phyloP scores from a whole-genome alignment of 306 rosid genomes.

The Aeschynomene evenia region DNA sequence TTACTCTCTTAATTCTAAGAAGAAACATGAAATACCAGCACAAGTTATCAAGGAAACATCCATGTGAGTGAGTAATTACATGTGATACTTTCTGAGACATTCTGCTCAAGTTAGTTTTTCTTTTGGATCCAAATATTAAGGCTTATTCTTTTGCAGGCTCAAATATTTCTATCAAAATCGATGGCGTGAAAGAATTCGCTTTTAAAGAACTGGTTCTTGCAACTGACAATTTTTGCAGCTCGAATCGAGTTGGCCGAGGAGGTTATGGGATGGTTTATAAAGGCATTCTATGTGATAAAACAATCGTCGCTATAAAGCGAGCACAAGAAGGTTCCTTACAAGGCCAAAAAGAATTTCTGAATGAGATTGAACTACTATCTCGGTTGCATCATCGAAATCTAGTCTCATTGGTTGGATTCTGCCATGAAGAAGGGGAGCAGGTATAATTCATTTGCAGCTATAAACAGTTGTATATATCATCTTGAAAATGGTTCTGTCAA shows the following conservation, averaged over 20 bases:
- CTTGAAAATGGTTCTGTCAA: background rate
- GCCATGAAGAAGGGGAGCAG: slow-evolving; percentile 84
- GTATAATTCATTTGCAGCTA: slow-evolving; percentile 26
- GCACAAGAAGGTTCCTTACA: slow-evolving; percentile 87
- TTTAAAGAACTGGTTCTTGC: slow-evolving; percentile 70
- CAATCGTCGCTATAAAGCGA: slow-evolving; percentile 74
- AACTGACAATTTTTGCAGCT: slow-evolving; percentile 59
- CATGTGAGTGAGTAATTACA: slow-evolving; percentile 46
- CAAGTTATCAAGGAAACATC: slow-evolving; percentile 47
- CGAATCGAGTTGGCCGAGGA: slow-evolving; percentile 78
- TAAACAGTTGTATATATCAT: background rate
- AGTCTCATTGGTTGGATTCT: slow-evolving; percentile 79
- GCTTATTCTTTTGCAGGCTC: slow-evolving; percentile 55
- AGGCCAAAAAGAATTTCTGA: slow-evolving; percentile 87
- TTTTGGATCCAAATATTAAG: slow-evolving; percentile 14
- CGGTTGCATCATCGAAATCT: slow-evolving; percentile 90
- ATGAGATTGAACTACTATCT: slow-evolving; percentile 85
- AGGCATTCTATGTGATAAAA: slow-evolving; percentile 63
- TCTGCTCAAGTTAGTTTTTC: background rate
- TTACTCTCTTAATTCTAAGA: slow-evolving; percentile 42
- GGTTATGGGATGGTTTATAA: slow-evolving; percentile 94
- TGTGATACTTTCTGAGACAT: background rate
- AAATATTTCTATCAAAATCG: slow-evolving; percentile 55
- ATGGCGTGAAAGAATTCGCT: slow-evolving; percentile 71
- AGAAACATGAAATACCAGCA: slow-evolving; percentile 39